Conservation (phyloP, 2,329 filamentous ascomycete genomes). For the Cylindrodendrum hubeiense region DNA sequence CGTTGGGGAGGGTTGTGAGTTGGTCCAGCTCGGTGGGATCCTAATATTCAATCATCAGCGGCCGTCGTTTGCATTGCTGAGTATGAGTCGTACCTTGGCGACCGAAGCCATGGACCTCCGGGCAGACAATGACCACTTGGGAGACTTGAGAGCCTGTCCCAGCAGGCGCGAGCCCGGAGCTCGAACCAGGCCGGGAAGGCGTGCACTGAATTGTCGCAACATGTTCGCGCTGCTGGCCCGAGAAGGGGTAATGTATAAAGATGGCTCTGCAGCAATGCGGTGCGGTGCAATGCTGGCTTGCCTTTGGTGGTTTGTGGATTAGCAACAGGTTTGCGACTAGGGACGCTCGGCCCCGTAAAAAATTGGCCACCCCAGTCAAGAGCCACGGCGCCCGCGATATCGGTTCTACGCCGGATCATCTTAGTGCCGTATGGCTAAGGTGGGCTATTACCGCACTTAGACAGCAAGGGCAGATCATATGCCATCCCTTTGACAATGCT, state of each 20-base stretch:
- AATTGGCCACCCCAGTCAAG: conserved; percentile 34
- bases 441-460: too few species aligned
- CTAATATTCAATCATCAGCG: conserved; percentile 37
- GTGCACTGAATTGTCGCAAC: conserved; percentile 52
- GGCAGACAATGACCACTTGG: conserved; percentile 35
- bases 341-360: conserved; percentile 29
- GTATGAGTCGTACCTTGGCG: conserved; percentile 45
- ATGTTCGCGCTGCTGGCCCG: conserved; percentile 41
- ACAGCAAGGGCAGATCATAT: too few species aligned
- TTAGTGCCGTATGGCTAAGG: too few species aligned
- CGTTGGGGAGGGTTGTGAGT: conserved; percentile 91
- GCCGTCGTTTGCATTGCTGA: not conserved
- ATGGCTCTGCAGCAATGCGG: conserved; percentile 28
- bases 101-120: conserved; percentile 50
- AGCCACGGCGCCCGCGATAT: conserved; percentile 27
- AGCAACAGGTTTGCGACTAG: conserved; percentile 40
- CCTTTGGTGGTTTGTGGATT: conserved; percentile 3
- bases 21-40: conserved; percentile 89
- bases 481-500: too few species aligned
- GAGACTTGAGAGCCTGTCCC: conserved; percentile 37
- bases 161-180: conserved; percentile 42
- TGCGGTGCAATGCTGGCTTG: conserved; percentile 15
- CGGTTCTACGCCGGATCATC: conserved; percentile 47
- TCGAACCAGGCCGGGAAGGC: conserved; percentile 45
- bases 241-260: conserved; percentile 2